Evolutionary conservation across 2,329 filamentous ascomycete genomes (phyloP), one percentile per base, ranked within the genome.

Genomic region (Hansfordia pulvinata): DNA sequence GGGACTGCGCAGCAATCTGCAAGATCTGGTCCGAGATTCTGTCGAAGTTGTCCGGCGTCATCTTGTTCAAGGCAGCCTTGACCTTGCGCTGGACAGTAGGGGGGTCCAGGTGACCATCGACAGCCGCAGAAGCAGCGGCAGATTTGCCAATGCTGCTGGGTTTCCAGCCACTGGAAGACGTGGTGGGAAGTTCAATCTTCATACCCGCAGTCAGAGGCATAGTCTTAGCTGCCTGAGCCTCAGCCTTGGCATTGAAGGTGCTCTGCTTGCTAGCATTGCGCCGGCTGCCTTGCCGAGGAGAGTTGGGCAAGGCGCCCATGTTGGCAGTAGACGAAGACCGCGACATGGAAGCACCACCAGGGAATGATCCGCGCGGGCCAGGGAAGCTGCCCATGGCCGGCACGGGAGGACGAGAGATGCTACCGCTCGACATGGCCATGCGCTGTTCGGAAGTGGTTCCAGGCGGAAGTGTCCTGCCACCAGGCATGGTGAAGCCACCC

Each of bases 31-130:
- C 81, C 6, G 90, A 74, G 40, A 98, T 93, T 23, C 26, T 45
- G 25, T 49, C 46, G 22, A 98, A 98, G 50, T 96, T 98, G 60
- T 98, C 90, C 1, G 90, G 90, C 0, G 90, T 96, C 90, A 98
- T 96, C 78, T 98, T 98, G 75, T 98, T 98, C 44, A 98, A 64
- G 34, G 82, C 82, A 37, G 85, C 80, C 76, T 98, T 98, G 52
- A 98, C 90, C 76, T 98, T 98, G 42, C 88, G 78, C 62, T 98
- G 90, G 31, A 98, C 90, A 64, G 90, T 74, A 43, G 88, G 83
- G 14, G 90, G 88, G 38, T 92, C 74, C 42, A 82, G 67, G 26
- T 61, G 60, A 7, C 60, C 50, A 36, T 60, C 54, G 30, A 62
- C 54, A 33, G 56, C 45, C 30, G 54, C 49, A 19, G 54, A 49